Conservation (phyloP, 441 rosid genomes). For the Rhodomyrtus psidioides region DNA sequence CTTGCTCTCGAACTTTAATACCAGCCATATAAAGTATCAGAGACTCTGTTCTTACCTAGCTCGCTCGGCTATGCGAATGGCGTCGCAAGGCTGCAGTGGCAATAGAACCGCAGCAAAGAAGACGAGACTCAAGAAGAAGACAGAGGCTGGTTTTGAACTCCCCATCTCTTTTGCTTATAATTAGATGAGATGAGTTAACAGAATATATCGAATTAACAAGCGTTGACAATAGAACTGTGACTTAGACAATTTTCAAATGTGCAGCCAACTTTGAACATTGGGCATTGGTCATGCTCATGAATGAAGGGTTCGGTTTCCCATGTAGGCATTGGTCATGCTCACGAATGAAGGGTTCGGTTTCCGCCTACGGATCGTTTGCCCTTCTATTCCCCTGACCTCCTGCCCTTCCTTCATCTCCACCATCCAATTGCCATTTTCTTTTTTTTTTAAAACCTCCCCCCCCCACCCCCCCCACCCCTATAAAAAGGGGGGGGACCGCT, state of each 20-base stretch:
- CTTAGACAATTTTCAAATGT: background rate
- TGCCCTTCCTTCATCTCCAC: too few relatives aligned
- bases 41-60: background rate
- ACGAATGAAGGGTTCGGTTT: too few relatives aligned
- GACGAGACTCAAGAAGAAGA: background rate
- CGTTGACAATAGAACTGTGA: background rate
- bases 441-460: too few relatives aligned
- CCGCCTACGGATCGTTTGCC: too few relatives aligned
- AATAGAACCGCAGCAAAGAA: background rate
- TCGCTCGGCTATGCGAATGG: background rate
- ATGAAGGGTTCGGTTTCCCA: too few relatives aligned
- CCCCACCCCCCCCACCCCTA: too few relatives aligned
- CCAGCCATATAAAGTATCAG: background rate
- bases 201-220: background rate
- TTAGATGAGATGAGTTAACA: background rate
- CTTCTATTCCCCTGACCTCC: too few relatives aligned
- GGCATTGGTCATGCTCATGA: too few relatives aligned
- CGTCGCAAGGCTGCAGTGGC: background rate
- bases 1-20: background rate
- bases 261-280: background rate
- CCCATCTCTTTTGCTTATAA: background rate
- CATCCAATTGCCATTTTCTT: too few relatives aligned
- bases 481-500: too few relatives aligned
- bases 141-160: background rate
- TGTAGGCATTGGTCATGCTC: too few relatives aligned